phyloP scores from a whole-genome alignment of 495 filamentous ascomycete species.

The Wilcoxina mikolae region DNA sequence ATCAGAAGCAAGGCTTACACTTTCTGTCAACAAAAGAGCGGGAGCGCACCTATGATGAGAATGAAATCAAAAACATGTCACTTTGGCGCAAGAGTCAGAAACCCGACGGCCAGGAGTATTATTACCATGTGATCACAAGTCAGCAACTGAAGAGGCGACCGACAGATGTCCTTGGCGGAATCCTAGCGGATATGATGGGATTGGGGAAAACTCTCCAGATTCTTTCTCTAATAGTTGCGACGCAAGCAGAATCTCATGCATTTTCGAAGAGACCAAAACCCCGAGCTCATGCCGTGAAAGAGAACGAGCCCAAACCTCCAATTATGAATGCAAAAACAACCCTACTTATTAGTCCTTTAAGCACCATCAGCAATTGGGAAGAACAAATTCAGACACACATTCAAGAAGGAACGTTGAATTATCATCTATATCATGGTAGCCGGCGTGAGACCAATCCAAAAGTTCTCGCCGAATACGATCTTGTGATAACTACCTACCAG shows the following conservation, averaged over 20 bases:
- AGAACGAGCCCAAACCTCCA: slow-evolving; percentile 31
- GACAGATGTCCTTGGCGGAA: slow-evolving; percentile 60
- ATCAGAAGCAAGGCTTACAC: slow-evolving; percentile 82
- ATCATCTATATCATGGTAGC: slow-evolving; percentile 44
- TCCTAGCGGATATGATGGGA: slow-evolving; percentile 96
- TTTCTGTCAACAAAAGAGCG: slow-evolving; percentile 79
- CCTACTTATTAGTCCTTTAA: slow-evolving; percentile 78
- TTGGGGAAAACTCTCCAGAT: slow-evolving; percentile 87
- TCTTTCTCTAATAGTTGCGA: slow-evolving; percentile 54
- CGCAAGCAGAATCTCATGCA: slow-evolving; percentile 41
- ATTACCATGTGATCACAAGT: slow-evolving; percentile 72
- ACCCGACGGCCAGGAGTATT: slow-evolving; percentile 43
- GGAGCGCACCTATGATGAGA: slow-evolving; percentile 39
- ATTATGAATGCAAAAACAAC: slow-evolving; percentile 61
- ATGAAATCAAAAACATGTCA: slow-evolving; percentile 37
- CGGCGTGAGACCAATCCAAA: slow-evolving; percentile 52
- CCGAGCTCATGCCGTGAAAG: slow-evolving; percentile 31
- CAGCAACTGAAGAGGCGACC: slow-evolving; percentile 49
- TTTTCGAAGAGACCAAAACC: slow-evolving; percentile 36
- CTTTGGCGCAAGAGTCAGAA: slow-evolving; percentile 50
- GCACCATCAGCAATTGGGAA: slow-evolving; percentile 83
- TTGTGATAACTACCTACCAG: slow-evolving; percentile 85
- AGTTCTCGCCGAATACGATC: slow-evolving; percentile 55
- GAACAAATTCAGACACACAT: slow-evolving; percentile 76
- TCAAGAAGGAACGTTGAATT: slow-evolving; percentile 38